Base-by-base conservation (phyloP, 805 yeast species). In the Metschnikowia chrysomelidarum region DNA sequence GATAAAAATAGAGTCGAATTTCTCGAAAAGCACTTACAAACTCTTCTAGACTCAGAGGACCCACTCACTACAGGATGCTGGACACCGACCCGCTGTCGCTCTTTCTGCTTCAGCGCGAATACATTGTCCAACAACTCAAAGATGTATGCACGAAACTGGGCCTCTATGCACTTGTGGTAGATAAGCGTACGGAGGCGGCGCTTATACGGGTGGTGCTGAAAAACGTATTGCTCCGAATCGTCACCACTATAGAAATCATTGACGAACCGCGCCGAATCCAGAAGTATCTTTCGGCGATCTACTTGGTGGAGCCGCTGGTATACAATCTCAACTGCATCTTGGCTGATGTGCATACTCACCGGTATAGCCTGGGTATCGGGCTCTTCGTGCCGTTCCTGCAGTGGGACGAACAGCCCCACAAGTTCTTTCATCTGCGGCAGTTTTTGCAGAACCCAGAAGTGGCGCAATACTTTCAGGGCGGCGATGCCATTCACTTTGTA, bases 351-450 rank as follows among this genome's bases (percentile, higher is more conserved):
- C 64, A 68, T 14, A 83, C 91, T 1, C 66, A 75, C n/a, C 73
- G 94, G 38, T 93, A 89, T 61, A 77, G 77, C 36, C 73, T 70
- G 26, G 89, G 89, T 1, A 81, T 84, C 55, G 71, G 87, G 5
- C 72, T 84, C 41, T 79, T 91, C 49, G 60, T 85, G 9, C 89
- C 95, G 0, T 81, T 43, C 20, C 40, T 40, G 42, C 46, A 42
- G 35, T 44, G 55, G 45, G 64, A 59, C 23, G 52, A 51, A 34
- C 49, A 51, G 30, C 39, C 50, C 27, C 36, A 36, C 19, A 47
- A 44, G 20, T 48, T 52, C 36, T 54, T 48, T 35, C 45, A 44
- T 24, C 42, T 50, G 18, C 17, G 50, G 13, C 47, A 51, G 27
- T 64, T 65, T 32, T 36, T 59, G 37, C 49, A 50, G 24, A 57